Conservation (phyloP, 768 basidiomycete genomes). For the Boletellus ananas region DNA sequence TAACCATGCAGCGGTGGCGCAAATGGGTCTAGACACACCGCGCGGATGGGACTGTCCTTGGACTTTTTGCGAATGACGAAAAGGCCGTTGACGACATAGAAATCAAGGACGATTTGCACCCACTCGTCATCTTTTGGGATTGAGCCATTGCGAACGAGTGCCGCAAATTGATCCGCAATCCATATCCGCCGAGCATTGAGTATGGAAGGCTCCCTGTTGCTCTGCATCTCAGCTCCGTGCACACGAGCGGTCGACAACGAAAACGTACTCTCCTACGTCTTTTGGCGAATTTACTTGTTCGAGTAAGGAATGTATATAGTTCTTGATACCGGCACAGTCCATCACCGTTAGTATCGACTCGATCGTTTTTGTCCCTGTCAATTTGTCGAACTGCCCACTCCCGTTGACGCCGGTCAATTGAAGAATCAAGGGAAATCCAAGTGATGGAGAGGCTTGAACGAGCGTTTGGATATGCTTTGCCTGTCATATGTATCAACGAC, state of each 20-base stretch:
- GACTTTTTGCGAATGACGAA: conserved; percentile 73
- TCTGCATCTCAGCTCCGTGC: conserved; percentile 11
- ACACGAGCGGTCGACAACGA: background rate
- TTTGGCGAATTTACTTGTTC: conserved; percentile 52
- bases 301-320: conserved; percentile 71
- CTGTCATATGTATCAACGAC: conserved; percentile 35
- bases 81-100: conserved; percentile 77
- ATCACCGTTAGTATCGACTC: conserved; percentile 77
- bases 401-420: conserved; percentile 83
- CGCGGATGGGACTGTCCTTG: conserved; percentile 54
- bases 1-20: background rate
- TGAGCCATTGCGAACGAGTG: conserved; percentile 72
- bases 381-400: conserved; percentile 82
- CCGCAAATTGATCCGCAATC: conserved; percentile 82
- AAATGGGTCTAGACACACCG: conserved; percentile 43
- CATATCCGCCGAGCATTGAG: conserved; percentile 64
- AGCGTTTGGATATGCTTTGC: conserved; percentile 71
- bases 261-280: conserved; percentile 39
- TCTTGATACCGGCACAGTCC: conserved; percentile 68
- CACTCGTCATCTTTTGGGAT: conserved; percentile 80
- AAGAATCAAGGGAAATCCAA: conserved; percentile 81
- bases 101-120: conserved; percentile 72
- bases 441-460: conserved; percentile 69
- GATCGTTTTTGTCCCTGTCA: conserved; percentile 91
- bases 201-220: conserved; percentile 41